Base-by-base conservation (phyloP, 1,139 yeast genomes). In the Pichia sp. region DNA sequence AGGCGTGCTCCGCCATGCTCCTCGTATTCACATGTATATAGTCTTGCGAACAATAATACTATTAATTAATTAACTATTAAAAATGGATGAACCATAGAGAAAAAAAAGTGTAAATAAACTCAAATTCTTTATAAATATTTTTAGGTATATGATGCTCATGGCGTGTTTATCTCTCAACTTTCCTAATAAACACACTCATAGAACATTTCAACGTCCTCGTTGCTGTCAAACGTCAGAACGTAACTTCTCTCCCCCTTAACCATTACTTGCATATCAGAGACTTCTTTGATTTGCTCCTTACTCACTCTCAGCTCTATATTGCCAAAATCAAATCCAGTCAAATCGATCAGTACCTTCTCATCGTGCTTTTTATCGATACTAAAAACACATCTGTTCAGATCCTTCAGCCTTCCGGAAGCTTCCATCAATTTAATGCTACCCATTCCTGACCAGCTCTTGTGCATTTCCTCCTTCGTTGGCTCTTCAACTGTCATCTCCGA, bases 301-400 rank as follows among this genome's bases (percentile, higher is more conserved):
- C 6, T 2, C 5, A 52, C 26, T 10, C 38, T 40, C 3, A 59
- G 8, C 23, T 51, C 59, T 31, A 59, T 49, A 31, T 49, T 56
- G 43, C 62, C 62, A 45, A 58, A 59, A 16, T 59, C 61, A 47
- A 56, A 59, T n/a, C 61, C 59, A 4, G 54, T 58, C 8, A 59
- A 53, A 11, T 59, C 61, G 16, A 59, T 15, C 7, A 2, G 10
- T 10, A 57, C 19, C 3, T 23, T 34, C 2, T 41, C 11, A 0
- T 36, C 42, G 19, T 11, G 11, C 16, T 45, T 45, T n/a, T 45
- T 47, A 5, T 23, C 23, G 15, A 55, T 41, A 44, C 31, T 54
- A 11, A 57, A 30, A 10, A 58, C 59, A 36, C 62, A 58, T 51
- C 62, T 58, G 38, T 58, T 54, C 2, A 56, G 53, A 43, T 58